Evolutionary conservation across 176 grass and related monocot species (phyloP).

Genomic region (Oryza officinalis): DNA sequence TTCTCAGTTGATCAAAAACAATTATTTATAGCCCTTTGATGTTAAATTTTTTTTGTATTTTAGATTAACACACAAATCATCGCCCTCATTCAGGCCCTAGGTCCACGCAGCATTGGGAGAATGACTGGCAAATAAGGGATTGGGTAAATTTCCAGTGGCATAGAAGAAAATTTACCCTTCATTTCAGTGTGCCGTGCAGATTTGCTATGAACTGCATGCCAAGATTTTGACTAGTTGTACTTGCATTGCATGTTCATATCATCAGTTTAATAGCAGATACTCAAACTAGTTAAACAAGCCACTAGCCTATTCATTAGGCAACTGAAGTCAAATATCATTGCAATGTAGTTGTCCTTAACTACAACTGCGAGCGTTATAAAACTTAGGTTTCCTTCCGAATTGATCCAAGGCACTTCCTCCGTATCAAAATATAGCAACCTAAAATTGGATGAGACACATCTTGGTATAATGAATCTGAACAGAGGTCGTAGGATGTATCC

Average conservation of each 20-base stretch:
- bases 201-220: not conserved
- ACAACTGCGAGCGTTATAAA: not conserved
- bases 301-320: not conserved
- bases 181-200: not conserved
- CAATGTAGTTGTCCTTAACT: not conserved
- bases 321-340: slow-evolving; percentile 25
- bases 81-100: too few relatives aligned
- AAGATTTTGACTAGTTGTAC: slow-evolving; percentile 8
- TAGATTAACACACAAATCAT: not conserved
- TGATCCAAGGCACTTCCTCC: not conserved
- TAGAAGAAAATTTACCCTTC: not conserved
- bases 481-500: too few relatives aligned
- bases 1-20: not conserved
- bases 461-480: too few relatives aligned
- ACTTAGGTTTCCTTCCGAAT: not conserved
- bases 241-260: not conserved
- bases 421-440: too few relatives aligned
- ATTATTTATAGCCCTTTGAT: not conserved
- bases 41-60: not conserved
- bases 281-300: slow-evolving; percentile 4
- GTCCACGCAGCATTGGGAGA: too few relatives aligned
- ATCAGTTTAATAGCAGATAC: not conserved
- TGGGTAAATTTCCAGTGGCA: not conserved
- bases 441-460: too few relatives aligned
- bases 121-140: not conserved